Conservation (phyloP, 306 rosid species). For the barrel medic (Medicago truncatula) region MtrunA17r5.0-ANR NC_053049.1:47929501-47930000, state of each 20-base stretch:
- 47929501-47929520: background rate
- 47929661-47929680: background rate
- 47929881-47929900: constrained; percentile 69
- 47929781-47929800: constrained; percentile 18
- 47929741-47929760: constrained; percentile 39
- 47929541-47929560: background rate
- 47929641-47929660: background rate
- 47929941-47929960: constrained; percentile 81
- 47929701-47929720: background rate
- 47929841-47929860: constrained; percentile 64
- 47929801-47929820: background rate
- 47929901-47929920: constrained; percentile 74
- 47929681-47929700: background rate
- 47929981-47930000: constrained; percentile 29
- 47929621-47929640: background rate
- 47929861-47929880: constrained; percentile 95
- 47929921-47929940: constrained; percentile 91
- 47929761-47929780: constrained; percentile 26
- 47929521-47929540: background rate
- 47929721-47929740: constrained; percentile 2
- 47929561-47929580: background rate
- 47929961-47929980: constrained; percentile 21
- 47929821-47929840: constrained; percentile 26
- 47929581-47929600: background rate
- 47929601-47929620: background rate